A percentile compares a stretch with the other conserved stretches of the same genome.
Conservation (phyloP, 106 monocot genomes). For the Dendrobium nobile region DNA sequence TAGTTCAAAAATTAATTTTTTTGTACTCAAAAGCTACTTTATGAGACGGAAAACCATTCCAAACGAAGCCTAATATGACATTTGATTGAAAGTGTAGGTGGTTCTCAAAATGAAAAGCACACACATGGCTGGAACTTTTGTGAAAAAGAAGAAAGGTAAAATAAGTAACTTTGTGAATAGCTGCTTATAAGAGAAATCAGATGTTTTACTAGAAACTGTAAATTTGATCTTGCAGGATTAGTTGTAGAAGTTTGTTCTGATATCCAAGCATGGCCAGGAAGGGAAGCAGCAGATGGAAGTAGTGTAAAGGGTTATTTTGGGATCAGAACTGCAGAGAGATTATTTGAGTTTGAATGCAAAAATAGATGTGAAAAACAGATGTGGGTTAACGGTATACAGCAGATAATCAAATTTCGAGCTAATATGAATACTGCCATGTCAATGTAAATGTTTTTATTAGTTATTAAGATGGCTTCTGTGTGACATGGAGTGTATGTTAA, state of each 20-base stretch:
- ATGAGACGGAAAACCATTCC: too few relatives aligned
- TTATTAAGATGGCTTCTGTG: not conserved
- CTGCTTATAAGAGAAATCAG: not conserved
- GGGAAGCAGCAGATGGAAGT: not conserved
- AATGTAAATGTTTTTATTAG: not conserved
- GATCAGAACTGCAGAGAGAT: constrained; percentile 9
- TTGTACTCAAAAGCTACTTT: too few relatives aligned
- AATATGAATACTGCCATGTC: not conserved
- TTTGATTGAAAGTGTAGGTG: constrained; percentile 19
- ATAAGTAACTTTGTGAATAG: not conserved
- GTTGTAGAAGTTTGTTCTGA: constrained; percentile 5
- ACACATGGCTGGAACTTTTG: constrained; percentile 51
- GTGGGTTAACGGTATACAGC: constrained; percentile 9
- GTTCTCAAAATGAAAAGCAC: constrained; percentile 49
- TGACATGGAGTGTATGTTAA: not conserved
- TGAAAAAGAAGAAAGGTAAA: constrained; percentile 48
- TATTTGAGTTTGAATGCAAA: constrained; percentile 12
- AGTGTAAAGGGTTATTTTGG: constrained; percentile 3
- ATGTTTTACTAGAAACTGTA: too few relatives aligned
- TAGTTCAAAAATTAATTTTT: too few relatives aligned
- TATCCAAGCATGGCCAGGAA: constrained; percentile 10
- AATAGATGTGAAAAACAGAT: constrained; percentile 5
- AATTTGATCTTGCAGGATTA: not conserved
- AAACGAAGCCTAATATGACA: not conserved
- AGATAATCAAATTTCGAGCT: not conserved